These are phyloP conservation scores for Trypanosoma brucei DNA, from an alignment of 208 protist species.

Conservation along the genomic window DNA sequence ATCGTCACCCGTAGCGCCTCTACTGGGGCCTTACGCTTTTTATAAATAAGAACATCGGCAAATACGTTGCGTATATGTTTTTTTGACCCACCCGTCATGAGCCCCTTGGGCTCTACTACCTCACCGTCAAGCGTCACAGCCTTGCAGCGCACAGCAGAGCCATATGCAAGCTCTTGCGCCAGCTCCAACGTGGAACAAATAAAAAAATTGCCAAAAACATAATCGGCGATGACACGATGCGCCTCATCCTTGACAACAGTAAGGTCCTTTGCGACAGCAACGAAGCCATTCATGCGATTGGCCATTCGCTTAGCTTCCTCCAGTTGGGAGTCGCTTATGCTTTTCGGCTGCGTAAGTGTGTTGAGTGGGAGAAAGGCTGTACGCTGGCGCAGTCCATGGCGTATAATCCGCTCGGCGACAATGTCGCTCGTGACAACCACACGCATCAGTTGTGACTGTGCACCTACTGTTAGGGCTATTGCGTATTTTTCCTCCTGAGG, in stretches of 20 bases:
- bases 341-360: constrained; percentile 64
- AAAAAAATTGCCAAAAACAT: constrained; percentile 96
- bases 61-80: constrained; percentile 70
- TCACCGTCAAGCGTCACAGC: constrained; percentile 99
- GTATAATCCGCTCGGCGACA: constrained; percentile 92
- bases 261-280: constrained; percentile 75
- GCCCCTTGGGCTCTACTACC: constrained; percentile 96
- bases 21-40: constrained; percentile 46
- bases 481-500: constrained; percentile 62
- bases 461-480: constrained; percentile 92
- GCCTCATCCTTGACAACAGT: constrained; percentile 40
- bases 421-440: constrained; percentile 93
- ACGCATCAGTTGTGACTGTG: constrained; percentile 89
- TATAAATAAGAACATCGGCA: constrained; percentile 48
- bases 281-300: constrained; percentile 30
- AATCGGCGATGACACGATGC: constrained; percentile 47
- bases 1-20: constrained; percentile 34
- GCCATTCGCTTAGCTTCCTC: constrained; percentile 31
- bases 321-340: constrained; percentile 11
- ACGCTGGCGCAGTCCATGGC: constrained; percentile 86
- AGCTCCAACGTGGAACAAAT: constrained; percentile 87
- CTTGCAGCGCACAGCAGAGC: constrained; percentile 53
- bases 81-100: constrained; percentile 95
- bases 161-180: constrained; percentile 88
- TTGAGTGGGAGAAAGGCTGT: constrained; percentile 99